phyloP scores from a whole-genome alignment of 768 basidiomycete genomes.

The Lentinula boryana region DNA sequence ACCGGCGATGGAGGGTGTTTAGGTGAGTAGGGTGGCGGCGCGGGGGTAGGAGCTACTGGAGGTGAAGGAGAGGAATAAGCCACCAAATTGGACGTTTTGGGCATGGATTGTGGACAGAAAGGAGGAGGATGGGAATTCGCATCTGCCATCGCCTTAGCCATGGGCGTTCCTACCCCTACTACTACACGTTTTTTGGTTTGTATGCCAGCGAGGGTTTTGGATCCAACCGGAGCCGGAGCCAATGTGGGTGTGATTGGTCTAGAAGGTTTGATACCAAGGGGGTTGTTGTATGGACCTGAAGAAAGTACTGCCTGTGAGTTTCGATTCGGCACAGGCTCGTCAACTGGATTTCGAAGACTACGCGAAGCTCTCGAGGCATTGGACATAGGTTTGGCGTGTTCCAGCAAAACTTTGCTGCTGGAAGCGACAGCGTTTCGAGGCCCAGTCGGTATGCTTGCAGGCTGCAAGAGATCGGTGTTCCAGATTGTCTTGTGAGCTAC shows the following conservation, averaged over 20 bases:
- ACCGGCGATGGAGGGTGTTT: constrained; percentile 6
- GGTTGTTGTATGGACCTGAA: constrained; percentile 42
- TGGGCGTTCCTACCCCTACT: constrained; percentile 47
- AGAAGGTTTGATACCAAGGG: constrained; percentile 50
- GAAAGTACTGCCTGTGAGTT: constrained; percentile 33
- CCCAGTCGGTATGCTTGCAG: not conserved
- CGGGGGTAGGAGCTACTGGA: constrained; percentile 11
- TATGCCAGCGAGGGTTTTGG: constrained; percentile 15
- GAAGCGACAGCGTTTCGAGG: constrained; percentile 27
- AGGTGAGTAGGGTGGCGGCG: constrained; percentile 16
- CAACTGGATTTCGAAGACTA: constrained; percentile 16
- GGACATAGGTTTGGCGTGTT: constrained; percentile 7
- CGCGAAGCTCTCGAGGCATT: constrained; percentile 4
- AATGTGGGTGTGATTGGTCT: constrained; percentile 13
- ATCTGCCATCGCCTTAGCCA: not conserved
- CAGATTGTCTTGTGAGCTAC: not conserved
- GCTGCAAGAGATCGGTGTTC: not conserved
- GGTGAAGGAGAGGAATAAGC: constrained; percentile 10
- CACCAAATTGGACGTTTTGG: not conserved
- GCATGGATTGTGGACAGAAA: not conserved
- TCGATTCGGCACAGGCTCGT: constrained; percentile 19
- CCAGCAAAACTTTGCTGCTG: constrained; percentile 25
- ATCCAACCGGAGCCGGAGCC: constrained; percentile 22
- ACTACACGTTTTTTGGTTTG: constrained; percentile 32
- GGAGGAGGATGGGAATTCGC: not conserved